Evolutionary conservation across 106 monocot genomes (phyloP), one percentile per base, ranked within the genome.

Genomic region (Narthecium ossifragum): DNA sequence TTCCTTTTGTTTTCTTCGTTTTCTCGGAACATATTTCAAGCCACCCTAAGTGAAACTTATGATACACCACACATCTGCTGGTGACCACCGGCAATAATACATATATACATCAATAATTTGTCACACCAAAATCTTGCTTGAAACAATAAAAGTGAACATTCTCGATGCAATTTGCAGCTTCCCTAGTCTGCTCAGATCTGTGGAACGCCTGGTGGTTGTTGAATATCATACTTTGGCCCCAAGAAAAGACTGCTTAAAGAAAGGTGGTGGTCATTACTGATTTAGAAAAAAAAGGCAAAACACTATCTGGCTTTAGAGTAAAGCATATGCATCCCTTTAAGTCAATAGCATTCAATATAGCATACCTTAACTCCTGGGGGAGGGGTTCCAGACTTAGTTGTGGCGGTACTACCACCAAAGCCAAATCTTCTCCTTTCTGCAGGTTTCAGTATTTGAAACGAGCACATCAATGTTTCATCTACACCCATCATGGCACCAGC

Each of bases 381-480:
- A 9, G 23, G 21, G 23, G 49, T 22, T 24, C 49, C 49, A 3
- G 49, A n/a, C 23, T 24, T 49, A 24, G 20, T 23, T 6, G 20
- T 49, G 0, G 22, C 23, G 18, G 49, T 24, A 22, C n/a, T n/a
- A n/a, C 49, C 9, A 22, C 49, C 49, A 49, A 49, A 24, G 5
- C 49, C 49, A 43, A 43, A 43, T 18, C 18, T 4, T 4, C 18
- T 43, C 11, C 18, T 43, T 18, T 43, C 43, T 17, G 11, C 12
- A 13, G 43, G 43, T 43, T 43, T 43, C 43, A 43, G 18, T 11
- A 43, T 43, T 43, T 43, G 6, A 43, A 43, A 43, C 14, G 43
- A 43, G 11, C 43, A 43, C 43, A 43, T 43, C 43, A 43, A 43
- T 13, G 43, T 43, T 13, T 43, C 43, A 43, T 43, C 43, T 43